These are phyloP conservation scores for Phytophthora rubi DNA, from an alignment of 352 stramenopile genomes.

Conservation along the genomic window DNA sequence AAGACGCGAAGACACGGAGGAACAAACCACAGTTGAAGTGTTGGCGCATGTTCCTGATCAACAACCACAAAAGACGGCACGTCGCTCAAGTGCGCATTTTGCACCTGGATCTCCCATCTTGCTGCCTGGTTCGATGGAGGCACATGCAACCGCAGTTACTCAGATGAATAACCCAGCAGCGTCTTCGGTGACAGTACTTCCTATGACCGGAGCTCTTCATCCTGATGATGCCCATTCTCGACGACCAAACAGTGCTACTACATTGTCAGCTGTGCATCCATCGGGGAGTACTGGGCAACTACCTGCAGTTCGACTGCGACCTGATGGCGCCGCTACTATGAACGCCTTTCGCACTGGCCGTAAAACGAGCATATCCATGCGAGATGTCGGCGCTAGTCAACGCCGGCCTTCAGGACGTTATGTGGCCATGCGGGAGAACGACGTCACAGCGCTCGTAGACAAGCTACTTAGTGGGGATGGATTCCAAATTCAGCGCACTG, in stretches of 20 bases:
- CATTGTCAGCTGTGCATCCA: slow-evolving; percentile 25
- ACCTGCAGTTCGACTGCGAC: neutral
- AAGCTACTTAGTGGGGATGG: slow-evolving; percentile 58
- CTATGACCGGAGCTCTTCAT: neutral
- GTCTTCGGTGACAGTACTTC: neutral
- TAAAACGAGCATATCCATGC: slow-evolving; percentile 10
- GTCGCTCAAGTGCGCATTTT: neutral
- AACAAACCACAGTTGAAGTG: slow-evolving; percentile 22
- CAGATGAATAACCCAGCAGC: neutral
- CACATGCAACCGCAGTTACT: neutral
- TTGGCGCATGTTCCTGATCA: slow-evolving; percentile 5
- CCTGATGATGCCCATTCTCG: neutral
- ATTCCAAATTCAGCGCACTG: slow-evolving; percentile 43
- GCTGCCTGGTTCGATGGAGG: slow-evolving; percentile 13
- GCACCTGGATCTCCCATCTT: neutral
- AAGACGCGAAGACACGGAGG: neutral
- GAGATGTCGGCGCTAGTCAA: slow-evolving; percentile 16
- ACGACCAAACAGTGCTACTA: slow-evolving; percentile 31
- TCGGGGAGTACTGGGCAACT: slow-evolving; percentile 5
- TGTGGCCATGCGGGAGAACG: slow-evolving; percentile 13
- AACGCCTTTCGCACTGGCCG: slow-evolving; percentile 10
- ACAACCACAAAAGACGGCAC: slow-evolving; percentile 4
- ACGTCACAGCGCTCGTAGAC: slow-evolving; percentile 55
- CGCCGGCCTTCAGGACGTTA: slow-evolving; percentile 27
- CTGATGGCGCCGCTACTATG: slow-evolving; percentile 2